Conservation (phyloP, 352 stramenopile species). For the Globisporangium alternatum region DNA sequence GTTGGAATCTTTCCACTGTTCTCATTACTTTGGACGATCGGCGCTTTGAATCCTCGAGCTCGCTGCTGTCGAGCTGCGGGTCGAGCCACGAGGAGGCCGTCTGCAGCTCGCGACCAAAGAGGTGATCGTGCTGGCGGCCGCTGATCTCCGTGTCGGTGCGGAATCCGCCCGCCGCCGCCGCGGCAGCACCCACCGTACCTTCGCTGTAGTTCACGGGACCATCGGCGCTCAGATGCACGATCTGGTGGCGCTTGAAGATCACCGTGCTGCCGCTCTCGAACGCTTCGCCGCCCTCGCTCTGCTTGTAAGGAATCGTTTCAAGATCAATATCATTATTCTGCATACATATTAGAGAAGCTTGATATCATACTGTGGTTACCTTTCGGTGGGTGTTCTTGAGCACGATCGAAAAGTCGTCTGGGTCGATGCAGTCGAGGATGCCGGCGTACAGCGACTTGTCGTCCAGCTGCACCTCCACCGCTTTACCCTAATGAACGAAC, state of each 20-base stretch:
- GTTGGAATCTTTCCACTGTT: background rate
- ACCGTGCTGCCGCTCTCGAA: slow-evolving; percentile 76
- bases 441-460: slow-evolving; percentile 63
- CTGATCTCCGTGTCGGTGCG: slow-evolving; percentile 93
- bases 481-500: slow-evolving; percentile 40
- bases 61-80: slow-evolving; percentile 68
- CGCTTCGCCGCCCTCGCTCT: slow-evolving; percentile 32
- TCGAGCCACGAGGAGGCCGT: slow-evolving; percentile 78
- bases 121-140: slow-evolving; percentile 53
- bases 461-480: slow-evolving; percentile 64
- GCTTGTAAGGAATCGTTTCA: no score
- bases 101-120: slow-evolving; percentile 67
- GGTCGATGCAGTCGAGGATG: slow-evolving; percentile 79
- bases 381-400: slow-evolving; percentile 72
- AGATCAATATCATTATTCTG: background rate
- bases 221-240: slow-evolving; percentile 61
- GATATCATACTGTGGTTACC: slow-evolving; percentile 5
- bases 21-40: slow-evolving; percentile 37
- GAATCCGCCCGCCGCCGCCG: slow-evolving; percentile 30
- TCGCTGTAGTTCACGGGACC: slow-evolving; percentile 67
- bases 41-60: slow-evolving; percentile 57
- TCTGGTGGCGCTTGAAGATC: slow-evolving; percentile 66
- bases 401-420: slow-evolving; percentile 80
- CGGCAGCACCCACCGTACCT: slow-evolving; percentile 23
- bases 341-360: background rate